Conservation (phyloP, 495 filamentous ascomycete species). For the Penicillium robsamsonii region DNA sequence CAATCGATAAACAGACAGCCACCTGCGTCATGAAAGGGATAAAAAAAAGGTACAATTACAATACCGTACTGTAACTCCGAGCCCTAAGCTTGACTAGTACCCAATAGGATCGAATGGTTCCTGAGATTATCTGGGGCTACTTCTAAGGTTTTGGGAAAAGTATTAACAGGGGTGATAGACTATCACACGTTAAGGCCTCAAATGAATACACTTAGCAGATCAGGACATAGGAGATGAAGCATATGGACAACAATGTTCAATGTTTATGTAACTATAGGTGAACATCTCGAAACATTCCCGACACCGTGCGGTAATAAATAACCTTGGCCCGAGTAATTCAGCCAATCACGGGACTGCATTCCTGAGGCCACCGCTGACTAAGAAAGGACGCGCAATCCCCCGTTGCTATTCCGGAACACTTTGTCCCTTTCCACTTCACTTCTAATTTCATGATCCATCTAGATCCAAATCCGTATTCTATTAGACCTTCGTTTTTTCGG, state of each 20-base stretch:
- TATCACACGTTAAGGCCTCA: background rate
- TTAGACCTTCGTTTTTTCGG: slow-evolving; percentile 11
- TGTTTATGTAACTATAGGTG: background rate
- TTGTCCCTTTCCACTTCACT: slow-evolving; percentile 9
- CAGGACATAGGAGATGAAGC: background rate
- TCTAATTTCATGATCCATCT: slow-evolving; percentile 12
- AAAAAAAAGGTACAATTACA: slow-evolving; percentile 1
- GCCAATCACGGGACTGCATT: slow-evolving; percentile 11
- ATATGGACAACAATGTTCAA: too few species aligned
- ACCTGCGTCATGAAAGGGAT: slow-evolving; percentile 20
- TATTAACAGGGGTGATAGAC: background rate
- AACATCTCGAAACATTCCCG: background rate
- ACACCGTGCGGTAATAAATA: slow-evolving; percentile 16
- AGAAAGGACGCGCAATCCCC: slow-evolving; percentile 41
- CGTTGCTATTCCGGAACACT: slow-evolving; percentile 32
- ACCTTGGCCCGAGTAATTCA: slow-evolving; percentile 9
- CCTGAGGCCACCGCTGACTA: slow-evolving; percentile 28
- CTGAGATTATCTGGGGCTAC: background rate
- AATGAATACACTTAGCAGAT: background rate
- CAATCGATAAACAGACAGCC: slow-evolving; percentile 18
- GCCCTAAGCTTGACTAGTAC: background rate
- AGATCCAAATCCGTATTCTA: slow-evolving; percentile 10
- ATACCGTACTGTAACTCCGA: slow-evolving; percentile 9
- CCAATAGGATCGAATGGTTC: slow-evolving; percentile 5
- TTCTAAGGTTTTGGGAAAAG: background rate